Evolutionary conservation across 2,329 filamentous ascomycete species (phyloP).

Genomic region (Sordariomycetes sp.): DNA sequence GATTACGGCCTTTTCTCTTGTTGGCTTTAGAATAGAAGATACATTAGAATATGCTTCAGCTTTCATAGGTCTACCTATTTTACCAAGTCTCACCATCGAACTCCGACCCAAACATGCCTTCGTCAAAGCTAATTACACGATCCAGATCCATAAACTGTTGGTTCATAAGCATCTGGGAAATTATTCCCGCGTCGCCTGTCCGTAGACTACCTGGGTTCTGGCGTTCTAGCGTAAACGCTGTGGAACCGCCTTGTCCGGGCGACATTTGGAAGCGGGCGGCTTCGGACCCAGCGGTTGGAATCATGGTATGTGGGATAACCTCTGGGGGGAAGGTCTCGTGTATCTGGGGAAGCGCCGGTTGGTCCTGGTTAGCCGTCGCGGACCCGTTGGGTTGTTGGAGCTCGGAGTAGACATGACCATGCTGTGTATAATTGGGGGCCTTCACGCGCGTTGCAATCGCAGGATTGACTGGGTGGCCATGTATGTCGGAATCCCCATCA

Average conservation of each 20-base stretch:
- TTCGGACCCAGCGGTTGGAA: neutral
- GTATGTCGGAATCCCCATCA: neutral
- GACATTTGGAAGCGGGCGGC: neutral
- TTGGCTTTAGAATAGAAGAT: neutral
- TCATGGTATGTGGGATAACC: neutral
- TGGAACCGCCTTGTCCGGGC: neutral
- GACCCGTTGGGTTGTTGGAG: neutral
- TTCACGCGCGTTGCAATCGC: too few relatives aligned
- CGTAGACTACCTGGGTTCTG: neutral
- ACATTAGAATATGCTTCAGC: neutral
- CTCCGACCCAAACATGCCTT: slow-evolving; percentile 10
- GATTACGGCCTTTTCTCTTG: too few relatives aligned
- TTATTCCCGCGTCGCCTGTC: slow-evolving; percentile 12
- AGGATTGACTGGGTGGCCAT: too few relatives aligned
- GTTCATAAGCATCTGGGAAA: slow-evolving; percentile 11
- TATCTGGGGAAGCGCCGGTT: neutral
- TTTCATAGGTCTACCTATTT: neutral
- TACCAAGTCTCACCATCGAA: neutral
- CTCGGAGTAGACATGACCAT: neutral
- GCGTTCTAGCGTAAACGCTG: neutral
- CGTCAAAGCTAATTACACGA: slow-evolving; percentile 12
- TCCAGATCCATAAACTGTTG: slow-evolving; percentile 12
- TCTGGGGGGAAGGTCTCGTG: neutral
- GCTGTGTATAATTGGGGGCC: neutral
- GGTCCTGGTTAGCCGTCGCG: neutral